Evolutionary conservation across 2,329 filamentous ascomycete genomes (phyloP), one percentile per base, ranked within the genome.

Genomic region (Ceratocystis cacaofunesta): DNA sequence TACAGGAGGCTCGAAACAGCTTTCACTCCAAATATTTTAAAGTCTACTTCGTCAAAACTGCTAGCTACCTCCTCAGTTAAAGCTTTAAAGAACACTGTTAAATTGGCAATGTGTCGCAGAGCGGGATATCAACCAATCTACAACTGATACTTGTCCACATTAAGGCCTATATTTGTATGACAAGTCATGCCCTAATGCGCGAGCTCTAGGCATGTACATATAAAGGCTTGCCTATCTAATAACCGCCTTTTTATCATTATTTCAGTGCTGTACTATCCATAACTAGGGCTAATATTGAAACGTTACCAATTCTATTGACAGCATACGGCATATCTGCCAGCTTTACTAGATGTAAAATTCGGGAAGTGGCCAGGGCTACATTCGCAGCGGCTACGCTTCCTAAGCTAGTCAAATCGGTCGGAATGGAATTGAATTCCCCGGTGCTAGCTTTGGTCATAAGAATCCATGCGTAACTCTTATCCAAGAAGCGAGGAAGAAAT

Each of bases 401-500:
- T 67, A 71, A 73, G 55, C 66, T 71, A 4, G 70, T 73, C 41
- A 64, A 32, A 15, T 72, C 6, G 72, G 71, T 25, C 69, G 70
- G 8, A 69, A 72, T 15, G 66, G 63, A 5, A 64, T 71, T 2
- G 69, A 71, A 22, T 73, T 72, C 43, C 68, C 74, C 28, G 72
- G 73, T 57, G 71, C 70, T 1, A 72, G 68, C 0, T 70, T 74
- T 25, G 71, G 71, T 2, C 68, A 71, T 43, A 74, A 74, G 63
- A 74, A 74, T 52, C 72, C 73, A 28, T 70, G 70, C 58, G 69
- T 72, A 28, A 67, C 71, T 2, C 68, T 74, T 15, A 70, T 74
- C 8, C 61, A 69, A 3, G 72, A 73, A 64, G 72, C 72, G 5
- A 46, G 65, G 48, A 60, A 52, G 1, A 67, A 70, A 55, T 73